Evolutionary conservation across 805 yeast species (phyloP), one percentile per base, ranked within the genome.

Genomic region (Lachancea quebecensis): DNA sequence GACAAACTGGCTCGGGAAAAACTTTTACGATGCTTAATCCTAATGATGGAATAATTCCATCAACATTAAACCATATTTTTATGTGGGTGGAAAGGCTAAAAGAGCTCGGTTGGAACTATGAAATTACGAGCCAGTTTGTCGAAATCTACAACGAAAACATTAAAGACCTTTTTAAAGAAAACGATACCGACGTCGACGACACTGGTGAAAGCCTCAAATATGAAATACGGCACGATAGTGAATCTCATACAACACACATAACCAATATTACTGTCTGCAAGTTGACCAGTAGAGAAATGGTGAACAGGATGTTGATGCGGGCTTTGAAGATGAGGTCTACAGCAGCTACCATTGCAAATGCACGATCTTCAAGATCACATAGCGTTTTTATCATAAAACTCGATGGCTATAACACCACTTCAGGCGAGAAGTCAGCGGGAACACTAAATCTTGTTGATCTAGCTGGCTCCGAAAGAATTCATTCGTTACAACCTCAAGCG

Each of bases 1-100:
- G 99, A 1, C 99, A 91, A 64, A 93, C 99, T 0, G 96, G 93
- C 0, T 83, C 97, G 0, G 99, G 99, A 2, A 91, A 91, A 60
- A 91, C 98, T 0, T 82, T 67, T 61, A 93, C 99, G 0, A 93
- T 91, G 98, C 75, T 89, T 1, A 67, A 73, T 21, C 67, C 75
- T 0, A 56, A 64, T 1, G 83, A 82, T 56, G 98, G 99, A 12
- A 78, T 91, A 70, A 87, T 89, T 30, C 88, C 95, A 1, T 70
- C 77, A 14, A 84, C 96, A 0, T 73, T 90, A 11, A 63, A 68
- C 12, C 84, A 82, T 55, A 82, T 91, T 4, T 88, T 88, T 57
- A 65, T 73, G 4, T 75, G 79, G 43, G 73, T 79, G 3, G 59
- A 67, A 0, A 65, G 64, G 3, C 56, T 82, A 33, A 64, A 71